Percentiles rank a stretch among this genome's conserved stretches.
Evolutionary conservation across 306 rosid species (phyloP).

Genomic region (Fragaria iinumae): DNA sequence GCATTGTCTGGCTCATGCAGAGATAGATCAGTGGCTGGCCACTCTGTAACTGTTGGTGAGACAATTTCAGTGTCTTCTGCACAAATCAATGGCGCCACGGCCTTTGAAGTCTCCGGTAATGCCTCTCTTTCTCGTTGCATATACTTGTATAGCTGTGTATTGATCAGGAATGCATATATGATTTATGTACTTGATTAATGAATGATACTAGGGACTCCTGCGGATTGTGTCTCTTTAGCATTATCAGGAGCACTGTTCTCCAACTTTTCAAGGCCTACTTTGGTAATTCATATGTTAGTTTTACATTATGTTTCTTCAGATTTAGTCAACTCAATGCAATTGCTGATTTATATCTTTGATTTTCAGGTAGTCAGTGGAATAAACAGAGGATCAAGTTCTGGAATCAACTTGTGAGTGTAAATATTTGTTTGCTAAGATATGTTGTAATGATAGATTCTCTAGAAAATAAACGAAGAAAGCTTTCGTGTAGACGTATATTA

Average conservation of each 20-base stretch:
- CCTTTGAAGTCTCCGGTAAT: conserved; percentile 50
- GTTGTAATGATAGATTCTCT: background rate
- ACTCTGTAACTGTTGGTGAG: conserved; percentile 45
- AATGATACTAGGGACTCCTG: conserved; percentile 43
- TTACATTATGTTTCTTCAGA: background rate
- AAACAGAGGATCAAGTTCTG: conserved; percentile 53
- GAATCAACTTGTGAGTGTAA: conserved; percentile 43
- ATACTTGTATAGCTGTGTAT: background rate
- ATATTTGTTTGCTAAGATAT: background rate
- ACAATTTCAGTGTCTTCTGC: conserved; percentile 41
- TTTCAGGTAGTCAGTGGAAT: conserved; percentile 56
- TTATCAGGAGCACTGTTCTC: conserved; percentile 58
- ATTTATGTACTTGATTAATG: background rate
- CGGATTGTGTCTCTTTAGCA: conserved; percentile 56
- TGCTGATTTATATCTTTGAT: background rate
- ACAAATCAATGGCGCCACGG: conserved; percentile 42
- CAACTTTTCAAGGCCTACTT: conserved; percentile 43
- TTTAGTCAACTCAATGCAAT: background rate
- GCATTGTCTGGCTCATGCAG: conserved; percentile 26
- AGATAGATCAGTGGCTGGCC: conserved; percentile 46
- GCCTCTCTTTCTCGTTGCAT: too few relatives aligned
- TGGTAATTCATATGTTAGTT: conserved; percentile 33
- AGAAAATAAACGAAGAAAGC: background rate
- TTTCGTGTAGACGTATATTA: background rate
- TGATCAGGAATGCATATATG: background rate